These are phyloP conservation scores for Carpinus viminea DNA, from an alignment of 306 rosid genomes.

Conservation along the genomic window DNA sequence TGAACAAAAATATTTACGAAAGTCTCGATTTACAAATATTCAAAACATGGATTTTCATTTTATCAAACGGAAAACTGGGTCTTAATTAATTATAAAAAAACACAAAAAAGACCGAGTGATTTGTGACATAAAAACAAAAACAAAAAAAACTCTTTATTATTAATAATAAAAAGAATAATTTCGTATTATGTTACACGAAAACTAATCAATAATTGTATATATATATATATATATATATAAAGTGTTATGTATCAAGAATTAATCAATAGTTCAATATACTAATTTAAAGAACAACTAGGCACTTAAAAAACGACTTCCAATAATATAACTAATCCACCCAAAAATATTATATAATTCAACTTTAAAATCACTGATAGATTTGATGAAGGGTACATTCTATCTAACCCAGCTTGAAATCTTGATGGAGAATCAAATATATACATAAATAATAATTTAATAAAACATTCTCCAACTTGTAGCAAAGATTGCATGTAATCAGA, in stretches of 20 bases:
- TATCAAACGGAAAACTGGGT: no score
- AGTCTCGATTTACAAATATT: no score
- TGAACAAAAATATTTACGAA: no score
- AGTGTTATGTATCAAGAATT: neutral
- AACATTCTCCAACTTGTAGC: neutral
- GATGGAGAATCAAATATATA: neutral
- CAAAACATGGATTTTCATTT: no score
- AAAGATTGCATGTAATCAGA: neutral
- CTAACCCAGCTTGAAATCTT: neutral
- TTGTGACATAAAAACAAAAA: no score
- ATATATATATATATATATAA: no score
- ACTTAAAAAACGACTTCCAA: neutral
- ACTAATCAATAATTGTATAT: no score
- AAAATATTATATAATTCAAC: neutral
- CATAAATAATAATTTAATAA: neutral
- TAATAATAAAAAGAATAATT: no score
- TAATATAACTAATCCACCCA: neutral
- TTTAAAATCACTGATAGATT: neutral
- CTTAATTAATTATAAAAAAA: no score
- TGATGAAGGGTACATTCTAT: neutral
- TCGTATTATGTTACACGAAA: no score
- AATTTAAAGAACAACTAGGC: neutral
- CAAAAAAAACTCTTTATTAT: no score
- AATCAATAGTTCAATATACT: neutral
- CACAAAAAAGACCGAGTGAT: no score